These are phyloP conservation scores for Nitzschia sp. DNA, from an alignment of 108 stramenopile genomes.

Conservation along the genomic window DNA sequence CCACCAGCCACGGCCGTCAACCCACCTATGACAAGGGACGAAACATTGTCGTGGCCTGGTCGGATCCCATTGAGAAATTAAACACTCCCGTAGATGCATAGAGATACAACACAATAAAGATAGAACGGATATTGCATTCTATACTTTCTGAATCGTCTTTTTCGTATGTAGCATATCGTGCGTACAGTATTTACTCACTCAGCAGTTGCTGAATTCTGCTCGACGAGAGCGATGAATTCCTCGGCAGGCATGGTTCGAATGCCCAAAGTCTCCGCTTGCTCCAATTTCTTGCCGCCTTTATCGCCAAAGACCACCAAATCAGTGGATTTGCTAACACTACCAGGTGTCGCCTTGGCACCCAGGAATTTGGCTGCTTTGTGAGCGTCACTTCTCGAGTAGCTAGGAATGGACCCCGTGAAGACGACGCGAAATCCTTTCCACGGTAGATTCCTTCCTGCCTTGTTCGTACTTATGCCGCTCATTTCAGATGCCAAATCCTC, in stretches of 20 bases:
- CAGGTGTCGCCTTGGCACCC: slow-evolving; percentile 74
- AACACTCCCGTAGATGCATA: neutral
- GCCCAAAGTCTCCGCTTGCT: slow-evolving; percentile 62
- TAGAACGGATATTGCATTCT: neutral
- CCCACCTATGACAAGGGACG: slow-evolving; percentile 38
- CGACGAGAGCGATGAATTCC: slow-evolving; percentile 46
- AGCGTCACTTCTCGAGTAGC: slow-evolving; percentile 52
- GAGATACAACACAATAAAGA: neutral
- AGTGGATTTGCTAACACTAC: slow-evolving; percentile 73
- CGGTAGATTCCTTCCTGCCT: slow-evolving; percentile 20
- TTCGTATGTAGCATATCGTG: too few relatives aligned
- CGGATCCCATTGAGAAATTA: slow-evolving; percentile 25
- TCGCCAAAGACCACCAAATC: slow-evolving; percentile 75
- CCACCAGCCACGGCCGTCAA: slow-evolving; percentile 38
- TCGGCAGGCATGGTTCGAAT: slow-evolving; percentile 56
- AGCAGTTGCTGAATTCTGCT: neutral
- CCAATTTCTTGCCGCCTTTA: slow-evolving; percentile 78
- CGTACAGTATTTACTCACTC: neutral
- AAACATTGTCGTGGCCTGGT: slow-evolving; percentile 38
- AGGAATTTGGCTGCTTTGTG: slow-evolving; percentile 53
- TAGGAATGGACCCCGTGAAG: slow-evolving; percentile 74
- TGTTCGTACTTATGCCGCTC: neutral
- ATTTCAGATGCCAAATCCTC: slow-evolving; percentile 1
- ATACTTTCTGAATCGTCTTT: neutral
- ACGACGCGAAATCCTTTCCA: slow-evolving; percentile 70